phyloP scores from a whole-genome alignment of 108 stramenopile species.

The Cyclotella sp. region DNA sequence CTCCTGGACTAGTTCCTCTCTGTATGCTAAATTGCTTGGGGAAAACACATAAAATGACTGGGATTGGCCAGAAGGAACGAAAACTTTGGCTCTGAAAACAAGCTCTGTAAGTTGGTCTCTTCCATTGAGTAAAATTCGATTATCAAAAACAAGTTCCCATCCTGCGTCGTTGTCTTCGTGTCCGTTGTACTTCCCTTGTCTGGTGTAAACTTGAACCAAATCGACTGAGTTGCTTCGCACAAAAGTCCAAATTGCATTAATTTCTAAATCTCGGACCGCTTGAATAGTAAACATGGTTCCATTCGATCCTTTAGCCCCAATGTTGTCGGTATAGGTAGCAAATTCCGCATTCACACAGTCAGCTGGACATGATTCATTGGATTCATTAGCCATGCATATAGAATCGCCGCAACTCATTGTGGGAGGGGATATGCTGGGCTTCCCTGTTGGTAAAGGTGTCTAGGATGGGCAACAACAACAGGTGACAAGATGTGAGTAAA shows the following conservation, averaged over 20 bases:
- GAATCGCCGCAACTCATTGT: slow-evolving; percentile 17
- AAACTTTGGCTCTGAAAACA: not conserved
- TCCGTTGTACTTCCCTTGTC: slow-evolving; percentile 1
- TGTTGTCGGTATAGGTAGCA: not conserved
- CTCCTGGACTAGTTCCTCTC: slow-evolving; percentile 2
- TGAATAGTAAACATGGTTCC: slow-evolving; percentile 24
- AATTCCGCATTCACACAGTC: slow-evolving; percentile 23
- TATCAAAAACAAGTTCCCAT: slow-evolving; percentile 18
- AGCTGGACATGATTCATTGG: slow-evolving; percentile 11
- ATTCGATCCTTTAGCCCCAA: slow-evolving; percentile 8
- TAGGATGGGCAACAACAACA: not conserved
- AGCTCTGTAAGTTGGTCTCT: not conserved
- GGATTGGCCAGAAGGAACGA: not conserved
- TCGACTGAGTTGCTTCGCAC: not conserved
- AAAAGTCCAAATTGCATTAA: slow-evolving; percentile 3
- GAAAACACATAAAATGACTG: slow-evolving; percentile 25
- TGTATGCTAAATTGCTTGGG: slow-evolving; percentile 14
- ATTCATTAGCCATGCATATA: slow-evolving; percentile 10
- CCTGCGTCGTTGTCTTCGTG: slow-evolving; percentile 2
- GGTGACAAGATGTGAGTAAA: not conserved
- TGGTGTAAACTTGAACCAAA: slow-evolving; percentile 23
- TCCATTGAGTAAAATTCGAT: slow-evolving; percentile 5
- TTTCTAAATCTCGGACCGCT: slow-evolving; percentile 4
- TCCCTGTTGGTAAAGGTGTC: not conserved
- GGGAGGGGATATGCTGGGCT: not conserved